Percentiles rank a stretch among this genome's conserved stretches.
phyloP scores from a whole-genome alignment of 805 yeast species.

The Candida nonsorbophila region DNA sequence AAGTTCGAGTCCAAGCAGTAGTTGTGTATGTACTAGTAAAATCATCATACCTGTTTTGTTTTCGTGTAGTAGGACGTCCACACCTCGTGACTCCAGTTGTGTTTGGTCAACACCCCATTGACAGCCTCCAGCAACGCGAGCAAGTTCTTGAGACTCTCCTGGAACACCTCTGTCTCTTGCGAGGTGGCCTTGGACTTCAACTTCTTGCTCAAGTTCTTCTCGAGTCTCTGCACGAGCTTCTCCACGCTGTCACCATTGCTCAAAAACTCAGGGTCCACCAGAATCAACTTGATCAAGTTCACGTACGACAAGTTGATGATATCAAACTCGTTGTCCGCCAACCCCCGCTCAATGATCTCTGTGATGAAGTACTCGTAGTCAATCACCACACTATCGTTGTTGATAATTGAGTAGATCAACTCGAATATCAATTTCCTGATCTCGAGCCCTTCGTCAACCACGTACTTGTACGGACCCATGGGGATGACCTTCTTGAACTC shows the following conservation, averaged over 20 bases:
- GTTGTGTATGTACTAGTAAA: neutral
- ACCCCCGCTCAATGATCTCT: conserved; percentile 42
- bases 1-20: too few species aligned
- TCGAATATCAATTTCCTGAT: conserved; percentile 71
- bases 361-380: conserved; percentile 30
- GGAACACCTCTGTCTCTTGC: conserved; percentile 57
- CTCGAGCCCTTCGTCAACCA: conserved; percentile 72
- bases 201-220: conserved; percentile 37
- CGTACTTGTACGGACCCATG: conserved; percentile 85
- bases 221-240: conserved; percentile 31
- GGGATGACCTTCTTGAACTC: conserved; percentile 60
- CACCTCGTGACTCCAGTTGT: conserved; percentile 7
- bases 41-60: neutral
- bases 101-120: conserved; percentile 5
- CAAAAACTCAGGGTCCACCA: conserved; percentile 23
- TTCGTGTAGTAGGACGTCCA: conserved; percentile 8
- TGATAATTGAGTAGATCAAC: conserved; percentile 50
- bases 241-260: conserved; percentile 12
- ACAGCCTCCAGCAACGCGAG: conserved; percentile 4
- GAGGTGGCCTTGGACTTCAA: conserved; percentile 59
- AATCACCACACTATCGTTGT: conserved; percentile 19
- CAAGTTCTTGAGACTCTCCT: conserved; percentile 30
- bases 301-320: conserved; percentile 49
- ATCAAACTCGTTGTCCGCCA: conserved; percentile 59
- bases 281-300: conserved; percentile 30